Evolutionary conservation across 768 basidiomycete genomes (phyloP).

Genomic region (Mycena haematopus): DNA sequence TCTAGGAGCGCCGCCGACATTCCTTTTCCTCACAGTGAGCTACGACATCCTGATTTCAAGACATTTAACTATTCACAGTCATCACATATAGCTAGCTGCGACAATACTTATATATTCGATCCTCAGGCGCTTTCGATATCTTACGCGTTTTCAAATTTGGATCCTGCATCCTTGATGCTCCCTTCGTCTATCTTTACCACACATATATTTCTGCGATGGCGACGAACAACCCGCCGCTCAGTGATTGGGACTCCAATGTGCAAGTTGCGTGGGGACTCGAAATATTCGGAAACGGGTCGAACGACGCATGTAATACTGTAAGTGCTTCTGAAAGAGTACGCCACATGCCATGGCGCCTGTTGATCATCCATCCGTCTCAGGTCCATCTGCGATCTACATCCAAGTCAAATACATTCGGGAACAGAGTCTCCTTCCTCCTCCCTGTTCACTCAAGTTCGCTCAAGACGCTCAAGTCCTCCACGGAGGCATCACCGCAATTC

Average conservation of each 20-base stretch:
- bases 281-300: background rate
- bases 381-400: background rate
- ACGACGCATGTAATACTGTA: slow-evolving; percentile 1
- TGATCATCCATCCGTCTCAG: slow-evolving; percentile 15
- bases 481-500: background rate
- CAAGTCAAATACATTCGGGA: background rate
- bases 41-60: too few relatives aligned
- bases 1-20: background rate
- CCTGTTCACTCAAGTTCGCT: background rate
- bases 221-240: background rate
- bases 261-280: background rate
- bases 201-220: background rate
- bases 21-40: background rate
- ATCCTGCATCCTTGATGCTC: background rate
- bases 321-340: slow-evolving; percentile 12
- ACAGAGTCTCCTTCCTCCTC: background rate
- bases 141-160: background rate
- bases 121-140: background rate
- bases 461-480: background rate
- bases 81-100: too few relatives aligned
- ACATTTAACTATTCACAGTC: too few relatives aligned
- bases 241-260: background rate
- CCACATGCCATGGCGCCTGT: slow-evolving; percentile 3
- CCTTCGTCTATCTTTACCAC: slow-evolving; percentile 4
- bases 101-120: too few relatives aligned